A percentile compares a stretch with the other conserved stretches of the same genome.
These are phyloP conservation scores for Phanerochaete sordida DNA, from an alignment of 768 basidiomycete species.

Conservation along the genomic window DNA sequence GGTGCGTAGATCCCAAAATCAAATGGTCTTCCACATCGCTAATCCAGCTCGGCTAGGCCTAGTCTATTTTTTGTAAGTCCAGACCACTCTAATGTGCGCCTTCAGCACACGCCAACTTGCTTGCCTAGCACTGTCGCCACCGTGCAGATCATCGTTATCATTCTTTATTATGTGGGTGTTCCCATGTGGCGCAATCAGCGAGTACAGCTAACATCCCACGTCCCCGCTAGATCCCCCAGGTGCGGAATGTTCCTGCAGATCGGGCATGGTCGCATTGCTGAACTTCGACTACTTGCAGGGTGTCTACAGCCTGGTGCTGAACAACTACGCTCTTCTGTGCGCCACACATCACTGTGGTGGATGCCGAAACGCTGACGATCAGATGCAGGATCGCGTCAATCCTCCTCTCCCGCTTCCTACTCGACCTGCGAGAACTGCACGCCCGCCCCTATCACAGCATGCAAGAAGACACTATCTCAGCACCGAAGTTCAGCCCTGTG, in stretches of 20 bases:
- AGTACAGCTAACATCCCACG: background rate
- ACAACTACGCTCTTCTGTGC: slow-evolving; percentile 6
- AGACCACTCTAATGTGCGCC: background rate
- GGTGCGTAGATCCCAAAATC: background rate
- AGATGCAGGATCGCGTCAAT: slow-evolving; percentile 2
- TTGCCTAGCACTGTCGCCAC: background rate
- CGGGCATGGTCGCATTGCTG: too few relatives aligned
- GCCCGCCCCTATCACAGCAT: background rate
- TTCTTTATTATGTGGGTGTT: background rate
- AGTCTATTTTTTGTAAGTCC: slow-evolving; percentile 3
- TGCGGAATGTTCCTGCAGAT: too few relatives aligned
- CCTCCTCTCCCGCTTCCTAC: slow-evolving; percentile 8
- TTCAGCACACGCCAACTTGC: background rate
- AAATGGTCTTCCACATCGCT: background rate
- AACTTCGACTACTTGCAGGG: too few relatives aligned
- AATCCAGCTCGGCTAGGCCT: background rate
- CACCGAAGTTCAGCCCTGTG: background rate
- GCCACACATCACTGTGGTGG: background rate
- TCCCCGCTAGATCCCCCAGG: slow-evolving; percentile 4
- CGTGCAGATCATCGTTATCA: slow-evolving; percentile 4
- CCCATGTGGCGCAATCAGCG: background rate
- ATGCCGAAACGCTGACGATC: background rate
- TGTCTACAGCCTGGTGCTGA: slow-evolving; percentile 9
- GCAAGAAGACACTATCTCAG: background rate
- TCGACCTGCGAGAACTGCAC: slow-evolving; percentile 5